Evolutionary conservation across 2,329 filamentous ascomycete species (phyloP).

Genomic region (Colletotrichum tabaci): DNA sequence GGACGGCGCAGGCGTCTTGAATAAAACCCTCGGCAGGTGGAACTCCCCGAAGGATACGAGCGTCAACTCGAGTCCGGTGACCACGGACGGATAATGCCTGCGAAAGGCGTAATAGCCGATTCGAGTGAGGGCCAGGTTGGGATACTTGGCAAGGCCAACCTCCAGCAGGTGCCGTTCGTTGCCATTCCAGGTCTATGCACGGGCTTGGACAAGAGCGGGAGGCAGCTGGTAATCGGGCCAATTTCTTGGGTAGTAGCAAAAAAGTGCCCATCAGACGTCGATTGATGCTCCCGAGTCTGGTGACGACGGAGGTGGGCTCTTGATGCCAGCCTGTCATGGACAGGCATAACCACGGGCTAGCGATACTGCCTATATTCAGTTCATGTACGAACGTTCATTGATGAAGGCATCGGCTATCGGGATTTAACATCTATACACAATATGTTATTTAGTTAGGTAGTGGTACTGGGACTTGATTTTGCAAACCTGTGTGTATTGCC

Average conservation of each 20-base stretch:
- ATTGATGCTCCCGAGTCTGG: conserved; percentile 9
- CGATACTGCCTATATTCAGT: conserved; percentile 33
- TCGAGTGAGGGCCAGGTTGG: conserved; percentile 42
- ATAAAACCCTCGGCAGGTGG: conserved; percentile 44
- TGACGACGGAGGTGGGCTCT: conserved; percentile 1
- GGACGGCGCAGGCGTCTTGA: conserved; percentile 32
- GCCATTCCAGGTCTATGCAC: conserved; percentile 12
- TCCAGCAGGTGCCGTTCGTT: conserved; percentile 37
- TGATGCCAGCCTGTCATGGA: conserved; percentile 22
- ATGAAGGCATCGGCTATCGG: conserved; percentile 32
- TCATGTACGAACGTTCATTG: conserved; percentile 30
- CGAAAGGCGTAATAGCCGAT: conserved; percentile 42
- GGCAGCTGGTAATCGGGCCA: conserved; percentile 23
- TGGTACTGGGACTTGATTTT: conserved; percentile 30
- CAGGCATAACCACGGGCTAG: conserved; percentile 28
- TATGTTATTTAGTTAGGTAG: conserved; percentile 22
- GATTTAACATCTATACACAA: conserved; percentile 25
- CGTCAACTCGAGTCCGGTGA: conserved; percentile 33
- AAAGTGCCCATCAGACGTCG: conserved; percentile 3
- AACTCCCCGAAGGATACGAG: conserved; percentile 44
- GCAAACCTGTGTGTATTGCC: background rate
- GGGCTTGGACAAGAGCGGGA: conserved; percentile 34
- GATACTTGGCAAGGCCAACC: conserved; percentile 42
- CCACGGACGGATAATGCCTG: conserved; percentile 33
- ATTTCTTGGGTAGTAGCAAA: conserved; percentile 25